Conservation (phyloP, 805 yeast species). For the Kuraishia cidri region DNA sequence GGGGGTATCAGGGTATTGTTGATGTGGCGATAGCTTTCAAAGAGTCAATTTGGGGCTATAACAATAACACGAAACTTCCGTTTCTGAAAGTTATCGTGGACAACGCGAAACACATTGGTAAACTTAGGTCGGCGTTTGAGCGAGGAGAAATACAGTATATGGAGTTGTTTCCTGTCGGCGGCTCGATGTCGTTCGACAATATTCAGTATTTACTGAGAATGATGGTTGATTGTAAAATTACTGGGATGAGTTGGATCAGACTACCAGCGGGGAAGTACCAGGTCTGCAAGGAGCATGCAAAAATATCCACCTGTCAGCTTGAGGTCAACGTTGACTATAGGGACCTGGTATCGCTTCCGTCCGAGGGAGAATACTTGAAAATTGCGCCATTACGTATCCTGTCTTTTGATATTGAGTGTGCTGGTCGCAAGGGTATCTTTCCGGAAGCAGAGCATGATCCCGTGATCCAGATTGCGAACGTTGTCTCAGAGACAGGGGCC, state of each 20-base stretch:
- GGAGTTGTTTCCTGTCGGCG: conserved; percentile 49
- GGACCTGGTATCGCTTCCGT: conserved; percentile 67
- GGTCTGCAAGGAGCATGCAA: conserved; percentile 23
- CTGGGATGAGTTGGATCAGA: conserved; percentile 97
- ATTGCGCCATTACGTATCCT: conserved; percentile 90
- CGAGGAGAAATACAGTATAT: conserved; percentile 66
- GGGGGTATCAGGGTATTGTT: conserved; percentile 47
- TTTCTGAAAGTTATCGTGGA: conserved; percentile 67
- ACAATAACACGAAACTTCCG: conserved; percentile 68
- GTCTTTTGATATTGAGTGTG: conserved; percentile 97
- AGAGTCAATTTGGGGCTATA: conserved; percentile 92
- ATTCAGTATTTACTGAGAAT: conserved; percentile 77
- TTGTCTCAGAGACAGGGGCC: conserved; percentile 78
- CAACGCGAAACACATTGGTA: conserved; percentile 58
- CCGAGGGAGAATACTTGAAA: conserved; percentile 91
- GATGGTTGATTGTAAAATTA: conserved; percentile 87
- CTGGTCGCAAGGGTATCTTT: conserved; percentile 93
- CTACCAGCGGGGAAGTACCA: conserved; percentile 68
- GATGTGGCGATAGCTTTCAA: conserved; percentile 58
- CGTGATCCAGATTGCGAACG: conserved; percentile 95
- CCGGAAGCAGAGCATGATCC: conserved; percentile 94
- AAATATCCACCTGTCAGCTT: conserved; percentile 74
- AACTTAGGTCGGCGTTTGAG: conserved; percentile 75
- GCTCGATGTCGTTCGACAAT: conserved; percentile 78
- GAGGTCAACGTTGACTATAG: conserved; percentile 67